These are phyloP conservation scores for Alopecurus myosuroides DNA, from an alignment of 176 grass and related monocot species.

Conservation along the genomic window DNA sequence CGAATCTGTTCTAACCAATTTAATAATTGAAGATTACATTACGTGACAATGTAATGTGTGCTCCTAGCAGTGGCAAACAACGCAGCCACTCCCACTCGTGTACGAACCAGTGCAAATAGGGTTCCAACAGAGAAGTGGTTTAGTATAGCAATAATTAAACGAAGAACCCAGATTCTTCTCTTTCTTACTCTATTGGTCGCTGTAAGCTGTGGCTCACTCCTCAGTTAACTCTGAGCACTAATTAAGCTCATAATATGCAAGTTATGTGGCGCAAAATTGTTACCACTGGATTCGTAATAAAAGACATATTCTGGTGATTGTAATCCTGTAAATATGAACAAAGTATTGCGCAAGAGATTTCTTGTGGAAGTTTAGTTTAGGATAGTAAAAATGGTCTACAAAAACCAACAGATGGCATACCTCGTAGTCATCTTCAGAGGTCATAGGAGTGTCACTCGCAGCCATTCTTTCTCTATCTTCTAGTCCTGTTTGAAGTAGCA, in stretches of 20 bases:
- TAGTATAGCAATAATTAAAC: not conserved
- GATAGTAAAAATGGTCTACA: not conserved
- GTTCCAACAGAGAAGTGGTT: not conserved
- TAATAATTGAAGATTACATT: not conserved
- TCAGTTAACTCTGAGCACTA: not conserved
- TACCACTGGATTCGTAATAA: not conserved
- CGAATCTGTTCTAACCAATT: not conserved
- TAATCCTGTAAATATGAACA: not conserved
- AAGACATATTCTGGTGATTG: not conserved
- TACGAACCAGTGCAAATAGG: not conserved
- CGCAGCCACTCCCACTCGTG: not conserved
- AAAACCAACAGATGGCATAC: not conserved
- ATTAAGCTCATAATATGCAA: not conserved
- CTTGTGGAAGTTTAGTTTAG: not conserved
- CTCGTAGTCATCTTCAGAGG: constrained; percentile 68
- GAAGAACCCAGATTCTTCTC: not conserved
- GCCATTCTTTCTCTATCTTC: constrained; percentile 24
- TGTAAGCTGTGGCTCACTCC: not conserved
- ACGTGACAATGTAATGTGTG: not conserved
- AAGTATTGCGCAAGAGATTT: not conserved
- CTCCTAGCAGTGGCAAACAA: not conserved
- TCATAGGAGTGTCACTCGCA: constrained; percentile 33
- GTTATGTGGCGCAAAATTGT: not conserved
- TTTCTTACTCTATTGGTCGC: constrained; percentile 2
- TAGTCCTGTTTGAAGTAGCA: not conserved